These are phyloP conservation scores for Nakaseomyces bracarensis DNA, from an alignment of 1,139 yeast genomes.

Conservation along the genomic window DNA sequence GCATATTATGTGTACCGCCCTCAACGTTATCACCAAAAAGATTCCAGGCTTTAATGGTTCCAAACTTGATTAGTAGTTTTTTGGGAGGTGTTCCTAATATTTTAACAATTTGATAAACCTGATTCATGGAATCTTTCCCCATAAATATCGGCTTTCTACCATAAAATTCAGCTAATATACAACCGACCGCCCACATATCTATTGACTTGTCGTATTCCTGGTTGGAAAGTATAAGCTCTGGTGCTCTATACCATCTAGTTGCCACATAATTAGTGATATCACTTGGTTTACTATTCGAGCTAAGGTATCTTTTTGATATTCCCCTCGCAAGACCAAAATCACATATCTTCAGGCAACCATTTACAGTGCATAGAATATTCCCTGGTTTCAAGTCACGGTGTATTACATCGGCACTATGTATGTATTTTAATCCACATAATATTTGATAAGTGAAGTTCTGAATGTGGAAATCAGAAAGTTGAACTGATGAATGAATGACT, in stretches of 20 bases:
- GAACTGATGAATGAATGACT: constrained; percentile 68
- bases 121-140: constrained; percentile 60
- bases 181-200: constrained; percentile 78
- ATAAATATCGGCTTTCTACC: constrained; percentile 66
- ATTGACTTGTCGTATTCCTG: constrained; percentile 48
- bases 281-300: constrained; percentile 24
- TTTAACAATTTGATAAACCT: constrained; percentile 53
- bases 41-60: constrained; percentile 37
- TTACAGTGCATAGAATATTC: constrained; percentile 62
- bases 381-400: constrained; percentile 86
- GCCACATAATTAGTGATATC: constrained; percentile 83
- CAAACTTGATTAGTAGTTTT: constrained; percentile 33
- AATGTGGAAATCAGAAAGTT: constrained; percentile 76
- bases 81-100: constrained; percentile 54
- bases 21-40: constrained; percentile 34
- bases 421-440: constrained; percentile 69
- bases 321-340: constrained; percentile 89
- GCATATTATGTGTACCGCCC: background rate
- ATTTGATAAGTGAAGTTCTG: constrained; percentile 71
- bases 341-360: constrained; percentile 69
- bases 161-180: constrained; percentile 67
- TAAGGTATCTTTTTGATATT: constrained; percentile 37
- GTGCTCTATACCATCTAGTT: constrained; percentile 93
- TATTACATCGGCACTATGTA: constrained; percentile 77
- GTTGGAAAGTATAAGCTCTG: constrained; percentile 68